A percentile compares a stretch with the other conserved stretches of the same genome.
Evolutionary conservation across 2,329 filamentous ascomycete species (phyloP).

Genomic region (Ophiostoma fasciatum): DNA sequence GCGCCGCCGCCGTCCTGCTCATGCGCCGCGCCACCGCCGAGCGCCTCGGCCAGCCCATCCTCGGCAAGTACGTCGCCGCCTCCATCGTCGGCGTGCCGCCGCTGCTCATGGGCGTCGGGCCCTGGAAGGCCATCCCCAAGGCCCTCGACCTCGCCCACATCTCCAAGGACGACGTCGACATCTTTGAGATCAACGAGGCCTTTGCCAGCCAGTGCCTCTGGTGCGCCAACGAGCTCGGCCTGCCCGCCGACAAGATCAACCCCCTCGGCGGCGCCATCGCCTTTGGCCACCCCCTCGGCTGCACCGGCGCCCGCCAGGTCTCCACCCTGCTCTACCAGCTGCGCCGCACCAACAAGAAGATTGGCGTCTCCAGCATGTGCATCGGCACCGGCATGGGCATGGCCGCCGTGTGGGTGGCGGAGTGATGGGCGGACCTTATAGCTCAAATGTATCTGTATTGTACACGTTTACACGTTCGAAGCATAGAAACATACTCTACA

Average conservation of each 20-base stretch:
- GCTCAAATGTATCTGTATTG: too few relatives aligned
- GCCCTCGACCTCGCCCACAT: conserved; percentile 80
- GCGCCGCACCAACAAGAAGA: conserved; percentile 64
- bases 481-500: too few relatives aligned
- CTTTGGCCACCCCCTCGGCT: conserved; percentile 88
- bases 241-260: conserved; percentile 81
- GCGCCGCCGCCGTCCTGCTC: conserved; percentile 83
- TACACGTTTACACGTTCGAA: conserved; percentile 1
- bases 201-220: conserved; percentile 92
- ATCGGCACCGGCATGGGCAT: conserved; percentile 96
- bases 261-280: conserved; percentile 95
- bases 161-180: conserved; percentile 79
- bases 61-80: conserved; percentile 84
- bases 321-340: conserved; percentile 85
- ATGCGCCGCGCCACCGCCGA: conserved; percentile 92
- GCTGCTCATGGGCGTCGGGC: conserved; percentile 89
- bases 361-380: conserved; percentile 94
- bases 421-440: conserved; percentile 29
- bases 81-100: conserved; percentile 81
- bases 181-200: conserved; percentile 98
- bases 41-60: conserved; percentile 70
- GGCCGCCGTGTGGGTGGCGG: conserved; percentile 90
- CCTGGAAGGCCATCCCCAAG: conserved; percentile 90
- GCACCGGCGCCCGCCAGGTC: conserved; percentile 87
- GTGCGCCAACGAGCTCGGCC: conserved; percentile 76